Percentiles rank a stretch among this genome's conserved stretches.
phyloP scores from a whole-genome alignment of 345 rosid species.

The Eutrema heterophyllum region DNA sequence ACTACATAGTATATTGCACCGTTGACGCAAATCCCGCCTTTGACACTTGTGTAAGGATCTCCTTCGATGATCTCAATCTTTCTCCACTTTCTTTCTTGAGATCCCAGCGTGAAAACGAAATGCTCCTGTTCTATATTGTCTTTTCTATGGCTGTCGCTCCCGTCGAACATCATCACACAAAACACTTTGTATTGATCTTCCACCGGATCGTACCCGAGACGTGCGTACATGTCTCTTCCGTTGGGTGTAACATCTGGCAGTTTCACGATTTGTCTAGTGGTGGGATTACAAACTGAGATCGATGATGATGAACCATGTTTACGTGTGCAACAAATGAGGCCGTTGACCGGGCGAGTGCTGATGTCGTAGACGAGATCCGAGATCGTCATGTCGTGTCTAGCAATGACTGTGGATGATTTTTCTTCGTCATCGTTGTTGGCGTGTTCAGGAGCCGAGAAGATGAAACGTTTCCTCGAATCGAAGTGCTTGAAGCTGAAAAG shows the following conservation, averaged over 20 bases:
- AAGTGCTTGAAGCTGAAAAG: neutral
- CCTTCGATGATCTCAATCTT: neutral
- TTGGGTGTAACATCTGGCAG: neutral
- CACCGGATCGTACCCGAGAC: neutral
- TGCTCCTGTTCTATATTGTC: neutral
- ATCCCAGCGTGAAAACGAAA: neutral
- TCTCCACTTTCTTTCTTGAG: neutral
- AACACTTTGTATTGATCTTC: neutral
- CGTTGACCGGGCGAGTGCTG: neutral
- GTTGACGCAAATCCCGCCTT: neutral
- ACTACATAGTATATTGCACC: neutral
- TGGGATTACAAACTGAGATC: neutral
- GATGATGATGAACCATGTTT: neutral
- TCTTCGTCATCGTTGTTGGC: neutral
- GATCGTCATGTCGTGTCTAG: conserved; percentile 10
- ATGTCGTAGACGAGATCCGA: neutral
- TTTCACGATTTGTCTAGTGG: neutral
- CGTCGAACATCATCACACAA: neutral
- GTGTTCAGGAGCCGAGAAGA: conserved; percentile 2
- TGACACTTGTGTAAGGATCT: neutral
- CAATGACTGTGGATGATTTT: neutral
- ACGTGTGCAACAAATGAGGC: neutral
- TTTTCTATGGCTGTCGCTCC: neutral
- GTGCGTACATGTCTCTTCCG: neutral
- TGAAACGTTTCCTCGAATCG: neutral